phyloP scores from a whole-genome alignment of 164 flowering plant species.

The Houttuynia cordata region DNA sequence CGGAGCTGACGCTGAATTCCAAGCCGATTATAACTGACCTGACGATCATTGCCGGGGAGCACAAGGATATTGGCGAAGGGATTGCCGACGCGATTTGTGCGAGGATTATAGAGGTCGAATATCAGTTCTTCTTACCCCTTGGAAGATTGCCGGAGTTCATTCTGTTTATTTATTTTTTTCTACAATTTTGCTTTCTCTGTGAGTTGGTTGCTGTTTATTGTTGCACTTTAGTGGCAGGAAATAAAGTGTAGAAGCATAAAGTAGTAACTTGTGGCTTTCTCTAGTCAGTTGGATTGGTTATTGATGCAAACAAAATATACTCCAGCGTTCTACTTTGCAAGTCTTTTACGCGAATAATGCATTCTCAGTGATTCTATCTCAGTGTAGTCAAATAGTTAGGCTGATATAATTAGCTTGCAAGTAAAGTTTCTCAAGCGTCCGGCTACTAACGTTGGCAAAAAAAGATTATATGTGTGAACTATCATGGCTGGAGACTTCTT shows the following conservation, averaged over 20 bases:
- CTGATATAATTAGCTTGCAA: no score
- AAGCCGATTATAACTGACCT: conserved; percentile 95
- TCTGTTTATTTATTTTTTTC: no score
- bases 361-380: no score
- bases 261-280: neutral
- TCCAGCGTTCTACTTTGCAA: no score
- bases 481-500: no score
- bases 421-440: no score
- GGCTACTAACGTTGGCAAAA: no score
- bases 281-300: no score
- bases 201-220: neutral
- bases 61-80: conserved; percentile 52
- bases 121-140: neutral
- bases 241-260: neutral
- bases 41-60: conserved; percentile 91
- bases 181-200: neutral
- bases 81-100: conserved; percentile 84
- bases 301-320: no score
- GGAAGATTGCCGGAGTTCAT: neutral
- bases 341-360: no score
- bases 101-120: conserved; percentile 70
- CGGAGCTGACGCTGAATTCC: conserved; percentile 70
- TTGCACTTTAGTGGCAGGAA: neutral
- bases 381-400: no score
- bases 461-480: no score